phyloP scores from a whole-genome alignment of 2,329 filamentous ascomycete genomes.

The Penicillium sp. region DNA sequence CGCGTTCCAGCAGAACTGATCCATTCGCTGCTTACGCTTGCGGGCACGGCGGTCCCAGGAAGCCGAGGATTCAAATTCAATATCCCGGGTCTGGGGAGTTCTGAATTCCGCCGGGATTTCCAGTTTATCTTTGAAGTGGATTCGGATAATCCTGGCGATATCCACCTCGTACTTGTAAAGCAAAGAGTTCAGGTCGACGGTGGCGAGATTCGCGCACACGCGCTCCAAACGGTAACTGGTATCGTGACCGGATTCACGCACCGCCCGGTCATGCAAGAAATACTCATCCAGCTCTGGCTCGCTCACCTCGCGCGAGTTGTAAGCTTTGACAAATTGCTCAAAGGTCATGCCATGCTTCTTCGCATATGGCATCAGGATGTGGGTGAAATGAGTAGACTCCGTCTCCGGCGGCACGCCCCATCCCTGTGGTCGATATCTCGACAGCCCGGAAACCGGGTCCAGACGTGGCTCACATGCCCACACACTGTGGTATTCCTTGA shows the following conservation, averaged over 20 bases:
- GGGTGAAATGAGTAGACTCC: slow-evolving; percentile 80
- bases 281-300: slow-evolving; percentile 94
- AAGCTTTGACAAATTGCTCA: slow-evolving; percentile 80
- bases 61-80: slow-evolving; percentile 76
- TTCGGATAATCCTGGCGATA: slow-evolving; percentile 82
- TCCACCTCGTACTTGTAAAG: slow-evolving; percentile 97
- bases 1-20: slow-evolving; percentile 93
- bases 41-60: slow-evolving; percentile 88
- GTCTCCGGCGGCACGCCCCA: slow-evolving; percentile 88
- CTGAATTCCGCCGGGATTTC: slow-evolving; percentile 82
- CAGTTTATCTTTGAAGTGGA: slow-evolving; percentile 78
- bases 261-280: slow-evolving; percentile 92
- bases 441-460: slow-evolving; percentile 75
- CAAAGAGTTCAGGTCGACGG: slow-evolving; percentile 90
- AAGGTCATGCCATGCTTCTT: slow-evolving; percentile 82
- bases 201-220: slow-evolving; percentile 83
- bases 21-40: slow-evolving; percentile 78
- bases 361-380: slow-evolving; percentile 77
- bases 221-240: slow-evolving; percentile 91
- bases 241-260: slow-evolving; percentile 94
- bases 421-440: slow-evolving; percentile 80
- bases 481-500: slow-evolving; percentile 93
- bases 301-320: slow-evolving; percentile 72
- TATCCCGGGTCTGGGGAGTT: slow-evolving; percentile 62
- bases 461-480: slow-evolving; percentile 79